Conservation (phyloP, 1,139 yeast genomes). For the Blastobotrys ciferrii region DNA sequence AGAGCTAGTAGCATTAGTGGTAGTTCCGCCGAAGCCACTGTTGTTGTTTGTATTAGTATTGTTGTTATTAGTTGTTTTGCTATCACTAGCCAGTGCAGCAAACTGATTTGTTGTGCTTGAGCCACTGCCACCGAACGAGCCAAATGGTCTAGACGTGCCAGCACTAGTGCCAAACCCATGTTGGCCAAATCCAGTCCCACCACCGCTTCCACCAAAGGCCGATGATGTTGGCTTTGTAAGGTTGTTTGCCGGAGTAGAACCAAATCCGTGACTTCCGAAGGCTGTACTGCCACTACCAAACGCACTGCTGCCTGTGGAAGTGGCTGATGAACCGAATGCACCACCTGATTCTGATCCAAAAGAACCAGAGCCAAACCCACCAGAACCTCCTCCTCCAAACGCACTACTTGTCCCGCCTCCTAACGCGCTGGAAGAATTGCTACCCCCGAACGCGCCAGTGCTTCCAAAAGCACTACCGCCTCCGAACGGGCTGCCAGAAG, state of each 20-base stretch:
- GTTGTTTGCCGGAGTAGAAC: not conserved
- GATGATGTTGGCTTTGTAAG: not conserved
- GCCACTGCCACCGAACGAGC: constrained; percentile 1
- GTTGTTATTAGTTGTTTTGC: not conserved
- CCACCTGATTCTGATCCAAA: constrained; percentile 11
- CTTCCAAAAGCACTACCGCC: constrained; percentile 8
- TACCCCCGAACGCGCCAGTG: too few species aligned
- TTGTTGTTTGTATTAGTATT: not conserved
- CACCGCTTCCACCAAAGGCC: not conserved
- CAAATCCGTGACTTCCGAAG: constrained; percentile 20
- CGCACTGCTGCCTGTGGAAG: constrained; percentile 2
- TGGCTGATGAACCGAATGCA: not conserved
- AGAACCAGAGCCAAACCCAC: constrained; percentile 11
- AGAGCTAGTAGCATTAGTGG: constrained; percentile 21
- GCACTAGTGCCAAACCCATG: constrained; percentile 9
- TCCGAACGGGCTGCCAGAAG: too few species aligned
- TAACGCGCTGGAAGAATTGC: constrained; percentile 12
- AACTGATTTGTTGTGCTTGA: constrained; percentile 1
- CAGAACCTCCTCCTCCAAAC: too few species aligned
- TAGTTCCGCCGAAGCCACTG: constrained; percentile 12
- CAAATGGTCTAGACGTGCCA: constrained; percentile 7
- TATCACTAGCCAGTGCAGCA: constrained; percentile 3
- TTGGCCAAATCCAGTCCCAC: constrained; percentile 7
- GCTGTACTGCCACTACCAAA: constrained; percentile 6
- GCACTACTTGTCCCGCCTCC: constrained; percentile 13